These are phyloP conservation scores for Geranium brycei DNA, from an alignment of 345 rosid species.

Conservation along the genomic window DNA sequence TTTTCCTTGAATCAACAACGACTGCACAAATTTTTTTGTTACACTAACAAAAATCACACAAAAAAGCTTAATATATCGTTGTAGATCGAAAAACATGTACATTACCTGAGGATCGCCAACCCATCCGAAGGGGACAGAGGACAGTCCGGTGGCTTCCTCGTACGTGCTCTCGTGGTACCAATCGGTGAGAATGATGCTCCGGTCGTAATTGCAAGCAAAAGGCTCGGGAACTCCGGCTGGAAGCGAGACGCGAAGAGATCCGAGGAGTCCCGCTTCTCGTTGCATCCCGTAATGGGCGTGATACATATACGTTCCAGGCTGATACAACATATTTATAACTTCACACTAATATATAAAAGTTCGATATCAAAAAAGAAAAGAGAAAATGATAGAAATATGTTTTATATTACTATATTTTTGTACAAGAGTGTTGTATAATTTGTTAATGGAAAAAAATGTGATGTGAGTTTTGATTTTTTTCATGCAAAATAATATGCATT, in stretches of 20 bases:
- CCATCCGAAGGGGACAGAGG: slow-evolving; percentile 51
- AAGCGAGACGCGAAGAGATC: slow-evolving; percentile 44
- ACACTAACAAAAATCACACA: too few relatives aligned
- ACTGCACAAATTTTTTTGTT: slow-evolving; percentile 20
- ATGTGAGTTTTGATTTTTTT: too few relatives aligned
- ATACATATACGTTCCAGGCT: slow-evolving; percentile 65
- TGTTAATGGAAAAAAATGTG: too few relatives aligned
- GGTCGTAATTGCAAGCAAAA: slow-evolving; percentile 43
- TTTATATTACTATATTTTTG: too few relatives aligned
- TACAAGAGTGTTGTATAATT: too few relatives aligned
- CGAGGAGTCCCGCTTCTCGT: slow-evolving; percentile 54
- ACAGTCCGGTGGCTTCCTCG: slow-evolving; percentile 49
- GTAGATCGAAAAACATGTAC: too few relatives aligned
- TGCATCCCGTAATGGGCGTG: slow-evolving; percentile 84
- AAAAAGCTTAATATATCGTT: too few relatives aligned
- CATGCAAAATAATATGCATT: too few relatives aligned
- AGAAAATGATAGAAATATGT: too few relatives aligned
- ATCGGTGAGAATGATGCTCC: slow-evolving; percentile 51
- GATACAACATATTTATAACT: background rate
- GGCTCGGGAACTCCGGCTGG: slow-evolving; percentile 43
- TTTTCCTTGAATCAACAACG: slow-evolving; percentile 60
- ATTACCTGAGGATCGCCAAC: slow-evolving; percentile 68
- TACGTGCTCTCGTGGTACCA: slow-evolving; percentile 60
- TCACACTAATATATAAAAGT: too few relatives aligned
- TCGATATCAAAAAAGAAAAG: too few relatives aligned